These are phyloP conservation scores for Argentina anserina DNA, from an alignment of 306 rosid genomes.

Conservation along the genomic window DNA sequence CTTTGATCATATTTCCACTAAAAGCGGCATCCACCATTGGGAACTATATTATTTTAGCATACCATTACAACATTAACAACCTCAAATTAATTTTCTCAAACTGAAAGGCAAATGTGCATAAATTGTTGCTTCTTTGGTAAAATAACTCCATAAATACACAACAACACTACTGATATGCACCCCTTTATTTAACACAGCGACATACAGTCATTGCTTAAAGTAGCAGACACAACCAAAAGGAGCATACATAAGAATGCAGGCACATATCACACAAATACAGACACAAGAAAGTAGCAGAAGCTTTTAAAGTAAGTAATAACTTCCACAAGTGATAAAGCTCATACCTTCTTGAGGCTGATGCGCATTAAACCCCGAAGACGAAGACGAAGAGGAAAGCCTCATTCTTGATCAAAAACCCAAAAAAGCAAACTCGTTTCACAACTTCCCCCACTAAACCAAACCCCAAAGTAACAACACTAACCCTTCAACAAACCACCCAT, in stretches of 20 bases:
- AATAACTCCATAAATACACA: slow-evolving; percentile 1
- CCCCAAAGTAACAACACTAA: slow-evolving; percentile 12
- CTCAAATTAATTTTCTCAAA: slow-evolving; percentile 13
- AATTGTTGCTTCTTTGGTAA: not conserved
- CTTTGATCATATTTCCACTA: not conserved
- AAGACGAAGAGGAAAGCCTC: slow-evolving; percentile 48
- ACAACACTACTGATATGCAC: not conserved
- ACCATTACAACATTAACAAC: not conserved
- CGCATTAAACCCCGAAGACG: slow-evolving; percentile 39
- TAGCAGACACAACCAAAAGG: not conserved
- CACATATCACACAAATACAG: not conserved
- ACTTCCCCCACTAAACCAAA: slow-evolving; percentile 25
- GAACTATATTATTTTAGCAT: slow-evolving; percentile 5
- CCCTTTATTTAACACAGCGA: too few relatives aligned
- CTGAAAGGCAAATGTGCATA: not conserved
- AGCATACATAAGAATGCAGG: not conserved
- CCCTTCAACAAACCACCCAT: slow-evolving; percentile 21
- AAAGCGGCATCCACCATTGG: slow-evolving; percentile 2
- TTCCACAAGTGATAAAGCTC: not conserved
- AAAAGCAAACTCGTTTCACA: slow-evolving; percentile 15
- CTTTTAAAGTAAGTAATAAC: slow-evolving; percentile 1
- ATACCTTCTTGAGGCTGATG: slow-evolving; percentile 53
- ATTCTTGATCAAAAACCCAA: slow-evolving; percentile 17
- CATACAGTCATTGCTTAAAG: not conserved
- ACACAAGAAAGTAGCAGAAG: not conserved